phyloP scores from a whole-genome alignment of 495 filamentous ascomycete species.

The Daldinia caldariorum region DNA sequence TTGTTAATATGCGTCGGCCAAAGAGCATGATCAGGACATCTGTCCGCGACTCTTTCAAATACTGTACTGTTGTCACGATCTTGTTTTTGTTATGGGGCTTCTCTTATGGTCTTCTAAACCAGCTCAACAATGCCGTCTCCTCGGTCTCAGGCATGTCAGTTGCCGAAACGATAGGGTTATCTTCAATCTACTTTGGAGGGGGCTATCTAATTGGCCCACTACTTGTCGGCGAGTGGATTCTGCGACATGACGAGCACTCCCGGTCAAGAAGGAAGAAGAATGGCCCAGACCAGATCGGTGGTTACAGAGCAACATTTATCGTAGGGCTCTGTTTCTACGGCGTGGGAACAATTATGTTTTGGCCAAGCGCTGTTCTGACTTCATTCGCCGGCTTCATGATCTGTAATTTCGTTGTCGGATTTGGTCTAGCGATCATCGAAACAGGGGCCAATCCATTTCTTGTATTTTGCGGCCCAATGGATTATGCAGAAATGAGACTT shows the following conservation, averaged over 20 bases:
- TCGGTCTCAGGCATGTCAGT: constrained; percentile 51
- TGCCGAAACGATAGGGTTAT: constrained; percentile 53
- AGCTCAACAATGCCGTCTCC: constrained; percentile 70
- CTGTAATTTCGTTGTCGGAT: constrained; percentile 71
- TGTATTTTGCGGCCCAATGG: constrained; percentile 62
- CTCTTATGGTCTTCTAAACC: constrained; percentile 82
- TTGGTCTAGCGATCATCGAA: constrained; percentile 71
- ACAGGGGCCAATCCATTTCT: constrained; percentile 76
- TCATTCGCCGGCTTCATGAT: constrained; percentile 73
- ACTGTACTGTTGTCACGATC: constrained; percentile 72
- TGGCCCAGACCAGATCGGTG: constrained; percentile 45
- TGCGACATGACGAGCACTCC: constrained; percentile 65
- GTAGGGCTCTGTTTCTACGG: constrained; percentile 68
- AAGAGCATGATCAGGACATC: constrained; percentile 77
- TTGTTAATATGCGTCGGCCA: constrained; percentile 80
- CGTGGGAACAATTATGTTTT: constrained; percentile 72
- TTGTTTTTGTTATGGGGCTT: constrained; percentile 92
- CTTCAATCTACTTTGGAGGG: constrained; percentile 56
- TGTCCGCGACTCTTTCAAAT: constrained; percentile 58
- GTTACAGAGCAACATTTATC: constrained; percentile 52
- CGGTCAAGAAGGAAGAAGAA: constrained; percentile 42
- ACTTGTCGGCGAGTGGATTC: constrained; percentile 71
- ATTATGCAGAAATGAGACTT: constrained; percentile 66
- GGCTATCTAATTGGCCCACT: constrained; percentile 74
- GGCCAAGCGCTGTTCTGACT: constrained; percentile 69